Base-by-base conservation (phyloP, 257 asterid genomes). In the Ilex asprella region DNA sequence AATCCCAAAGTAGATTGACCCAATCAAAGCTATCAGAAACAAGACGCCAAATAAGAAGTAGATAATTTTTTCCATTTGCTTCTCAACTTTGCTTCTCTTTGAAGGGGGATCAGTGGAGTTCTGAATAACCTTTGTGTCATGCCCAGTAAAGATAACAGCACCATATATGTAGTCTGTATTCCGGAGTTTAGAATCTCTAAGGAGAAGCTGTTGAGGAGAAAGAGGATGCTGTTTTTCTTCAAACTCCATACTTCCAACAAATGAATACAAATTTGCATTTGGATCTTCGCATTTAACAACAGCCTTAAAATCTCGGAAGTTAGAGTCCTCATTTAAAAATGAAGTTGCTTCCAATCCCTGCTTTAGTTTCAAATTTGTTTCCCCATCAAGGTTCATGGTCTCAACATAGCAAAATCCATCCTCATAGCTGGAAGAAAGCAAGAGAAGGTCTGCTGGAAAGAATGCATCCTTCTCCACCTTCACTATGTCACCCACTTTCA, bases 341-440 rank as follows among this genome's bases (percentile, higher is more conserved):
- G 94, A 75, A 30, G 96, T 91, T 56, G 60, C 81, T 10, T 91
- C 98, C 57, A 84, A 66, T 16, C 86, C 86, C 69, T 91, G 96
- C 70, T 84, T 91, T 62, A 91, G 86, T 74, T 91, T 91, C 75
- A 91, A 66, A 72, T 91, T 91, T 7, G 98, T 91, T 75, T 91
- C 98, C 3, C 98, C 98, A 10, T 88, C 98, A 47, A 91, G 94
- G 60, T 88, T 91, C 98, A 91, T 91, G 21, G 98, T 89, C 85
- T 92, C 96, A 7, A 92, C 99, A 56, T 89, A 89, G 81, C 99
- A 86, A 16, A 89, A 63, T 2, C 84, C 93, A 65, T 89, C 99
- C 2, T 89, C 99, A 29, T 83, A 92, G 63, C 86, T 80, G 15
- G 99, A 86, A 0, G 99, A 86, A 44, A 92, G 95, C 74, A 92